These are phyloP conservation scores for Trypanosoma boissoni DNA, from an alignment of 208 protist genomes.

Conservation along the genomic window DNA sequence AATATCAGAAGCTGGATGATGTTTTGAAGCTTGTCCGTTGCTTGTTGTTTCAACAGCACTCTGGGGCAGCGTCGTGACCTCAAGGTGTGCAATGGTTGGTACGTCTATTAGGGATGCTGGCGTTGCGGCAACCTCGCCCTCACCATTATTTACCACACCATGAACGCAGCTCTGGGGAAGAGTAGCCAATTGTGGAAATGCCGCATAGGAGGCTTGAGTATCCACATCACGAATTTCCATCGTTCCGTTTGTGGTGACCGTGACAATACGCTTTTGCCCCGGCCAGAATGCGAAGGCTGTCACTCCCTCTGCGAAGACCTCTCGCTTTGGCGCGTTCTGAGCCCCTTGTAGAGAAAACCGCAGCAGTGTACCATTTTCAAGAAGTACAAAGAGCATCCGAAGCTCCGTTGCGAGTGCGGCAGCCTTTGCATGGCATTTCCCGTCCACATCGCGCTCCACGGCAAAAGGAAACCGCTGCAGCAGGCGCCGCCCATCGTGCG, in stretches of 20 bases:
- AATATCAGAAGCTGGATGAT: too few relatives aligned
- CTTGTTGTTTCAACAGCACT: too few relatives aligned
- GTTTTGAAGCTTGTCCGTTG: too few relatives aligned
- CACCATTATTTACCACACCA: too few relatives aligned
- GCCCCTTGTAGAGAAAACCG: slow-evolving; percentile 8
- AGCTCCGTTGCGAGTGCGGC: slow-evolving; percentile 9
- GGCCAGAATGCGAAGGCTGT: slow-evolving; percentile 40
- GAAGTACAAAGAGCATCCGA: slow-evolving; percentile 20
- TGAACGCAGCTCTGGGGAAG: slow-evolving; percentile 45
- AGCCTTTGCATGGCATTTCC: slow-evolving; percentile 7
- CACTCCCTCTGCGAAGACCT: slow-evolving; percentile 33
- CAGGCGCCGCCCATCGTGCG: slow-evolving; percentile 49
- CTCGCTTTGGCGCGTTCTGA: slow-evolving; percentile 2
- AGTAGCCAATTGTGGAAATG: slow-evolving; percentile 52
- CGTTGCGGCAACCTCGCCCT: too few relatives aligned
- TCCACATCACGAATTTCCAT: slow-evolving; percentile 41
- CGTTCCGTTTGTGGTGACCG: slow-evolving; percentile 18
- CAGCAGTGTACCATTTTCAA: slow-evolving; percentile 23
- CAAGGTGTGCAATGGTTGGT: too few relatives aligned
- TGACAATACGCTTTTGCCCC: slow-evolving; percentile 24
- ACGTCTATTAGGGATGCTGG: too few relatives aligned
- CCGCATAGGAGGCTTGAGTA: background rate
- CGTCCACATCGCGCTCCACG: slow-evolving; percentile 14
- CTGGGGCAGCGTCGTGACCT: too few relatives aligned
- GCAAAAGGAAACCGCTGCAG: slow-evolving; percentile 30